These are phyloP conservation scores for Amanita subjunquillea DNA, from an alignment of 768 basidiomycete genomes.

Conservation along the genomic window DNA sequence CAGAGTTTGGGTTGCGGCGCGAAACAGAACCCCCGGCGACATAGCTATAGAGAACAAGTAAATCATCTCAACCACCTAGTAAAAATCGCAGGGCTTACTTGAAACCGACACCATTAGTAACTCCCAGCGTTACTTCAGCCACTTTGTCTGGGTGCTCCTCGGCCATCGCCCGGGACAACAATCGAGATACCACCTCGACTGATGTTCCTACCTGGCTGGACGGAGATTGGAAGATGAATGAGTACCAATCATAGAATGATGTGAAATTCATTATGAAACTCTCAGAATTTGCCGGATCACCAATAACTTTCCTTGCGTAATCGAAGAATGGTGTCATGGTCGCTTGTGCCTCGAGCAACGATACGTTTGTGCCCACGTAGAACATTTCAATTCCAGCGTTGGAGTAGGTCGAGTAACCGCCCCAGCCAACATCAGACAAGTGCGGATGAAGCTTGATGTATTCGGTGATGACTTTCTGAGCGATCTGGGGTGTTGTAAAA, in stretches of 20 bases:
- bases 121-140: background rate
- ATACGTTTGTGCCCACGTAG: background rate
- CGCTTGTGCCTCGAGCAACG: background rate
- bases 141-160: background rate
- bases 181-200: background rate
- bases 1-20: conserved; percentile 22
- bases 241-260: background rate
- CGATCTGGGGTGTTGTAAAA: background rate
- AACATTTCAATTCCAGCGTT: background rate
- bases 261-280: background rate
- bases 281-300: background rate
- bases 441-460: background rate
- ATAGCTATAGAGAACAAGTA: conserved; percentile 17
- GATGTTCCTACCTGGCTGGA: background rate
- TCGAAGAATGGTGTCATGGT: background rate
- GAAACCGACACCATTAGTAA: background rate
- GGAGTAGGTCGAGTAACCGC: conserved; percentile 9
- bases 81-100: background rate
- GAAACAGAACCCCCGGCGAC: conserved; percentile 36
- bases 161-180: background rate
- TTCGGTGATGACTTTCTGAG: background rate
- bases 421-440: background rate
- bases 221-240: background rate
- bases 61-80: background rate
- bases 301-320: background rate